Evolutionary conservation across 495 filamentous ascomycete genomes (phyloP).

Genomic region (Astrothelium macrocarpum): DNA sequence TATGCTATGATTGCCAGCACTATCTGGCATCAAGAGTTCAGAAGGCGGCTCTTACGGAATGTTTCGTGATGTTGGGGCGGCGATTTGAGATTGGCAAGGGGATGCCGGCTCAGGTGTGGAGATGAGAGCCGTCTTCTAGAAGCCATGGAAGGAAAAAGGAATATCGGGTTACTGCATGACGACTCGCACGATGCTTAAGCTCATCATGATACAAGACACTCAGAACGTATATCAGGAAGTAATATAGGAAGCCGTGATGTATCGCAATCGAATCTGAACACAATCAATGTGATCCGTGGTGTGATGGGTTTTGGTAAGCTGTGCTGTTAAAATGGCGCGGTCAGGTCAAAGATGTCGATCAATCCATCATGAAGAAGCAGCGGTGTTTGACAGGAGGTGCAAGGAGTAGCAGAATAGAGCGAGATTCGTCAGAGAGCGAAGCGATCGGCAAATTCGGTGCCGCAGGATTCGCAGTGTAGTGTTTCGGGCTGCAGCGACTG

Average conservation of each 20-base stretch:
- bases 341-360: too few relatives aligned
- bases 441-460: background rate
- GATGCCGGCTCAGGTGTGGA: background rate
- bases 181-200: background rate
- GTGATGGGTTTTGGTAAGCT: too few relatives aligned
- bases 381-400: constrained; percentile 1
- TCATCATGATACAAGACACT: background rate
- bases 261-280: too few relatives aligned
- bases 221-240: too few relatives aligned
- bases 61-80: background rate
- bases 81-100: background rate
- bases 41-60: background rate
- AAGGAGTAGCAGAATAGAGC: background rate
- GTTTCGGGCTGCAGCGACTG: background rate
- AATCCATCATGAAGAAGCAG: background rate
- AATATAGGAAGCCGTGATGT: too few relatives aligned
- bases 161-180: background rate
- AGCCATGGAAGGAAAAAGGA: background rate
- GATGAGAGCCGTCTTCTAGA: background rate
- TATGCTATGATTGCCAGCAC: too few relatives aligned
- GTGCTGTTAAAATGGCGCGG: too few relatives aligned
- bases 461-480: background rate
- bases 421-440: background rate
- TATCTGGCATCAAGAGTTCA: background rate
- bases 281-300: too few relatives aligned